These are phyloP conservation scores for Monilinia vaccinii-corymbosi DNA, from an alignment of 2,329 filamentous ascomycete species.

Conservation along the genomic window DNA sequence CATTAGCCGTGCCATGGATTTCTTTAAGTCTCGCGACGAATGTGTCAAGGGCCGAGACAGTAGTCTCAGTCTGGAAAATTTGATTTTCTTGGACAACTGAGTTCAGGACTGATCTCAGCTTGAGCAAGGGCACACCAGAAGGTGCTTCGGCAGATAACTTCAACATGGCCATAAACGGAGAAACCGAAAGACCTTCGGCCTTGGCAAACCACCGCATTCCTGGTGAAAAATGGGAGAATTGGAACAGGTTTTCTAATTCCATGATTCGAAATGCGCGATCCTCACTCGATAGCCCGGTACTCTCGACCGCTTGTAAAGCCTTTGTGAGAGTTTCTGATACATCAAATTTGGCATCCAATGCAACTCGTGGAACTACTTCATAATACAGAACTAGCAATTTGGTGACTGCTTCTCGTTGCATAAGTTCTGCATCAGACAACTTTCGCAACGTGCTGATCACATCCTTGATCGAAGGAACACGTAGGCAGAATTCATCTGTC, in stretches of 20 bases:
- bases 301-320: slow-evolving; percentile 53
- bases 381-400: slow-evolving; percentile 79
- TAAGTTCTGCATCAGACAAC: slow-evolving; percentile 55
- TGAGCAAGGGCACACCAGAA: slow-evolving; percentile 38
- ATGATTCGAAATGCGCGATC: slow-evolving; percentile 52
- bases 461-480: slow-evolving; percentile 75
- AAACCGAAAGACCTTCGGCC: slow-evolving; percentile 50
- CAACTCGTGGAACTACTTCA: slow-evolving; percentile 67
- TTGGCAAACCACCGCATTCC: slow-evolving; percentile 89
- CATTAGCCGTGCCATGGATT: slow-evolving; percentile 26
- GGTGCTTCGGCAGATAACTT: slow-evolving; percentile 45
- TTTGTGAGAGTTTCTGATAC: slow-evolving; percentile 68
- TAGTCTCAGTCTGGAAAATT: slow-evolving; percentile 44
- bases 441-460: slow-evolving; percentile 65
- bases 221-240: slow-evolving; percentile 70
- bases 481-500: slow-evolving; percentile 63
- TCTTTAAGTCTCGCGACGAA: slow-evolving; percentile 34
- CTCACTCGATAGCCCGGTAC: slow-evolving; percentile 34
- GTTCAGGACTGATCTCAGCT: slow-evolving; percentile 46
- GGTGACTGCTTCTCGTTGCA: slow-evolving; percentile 72
- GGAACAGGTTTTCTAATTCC: slow-evolving; percentile 72
- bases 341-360: slow-evolving; percentile 79
- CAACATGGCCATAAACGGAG: slow-evolving; percentile 64
- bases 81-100: slow-evolving; percentile 57
- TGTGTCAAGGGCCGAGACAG: slow-evolving; percentile 38